Conservation (phyloP, 73 alveolate species). For the Blepharisma japonicum region DNA sequence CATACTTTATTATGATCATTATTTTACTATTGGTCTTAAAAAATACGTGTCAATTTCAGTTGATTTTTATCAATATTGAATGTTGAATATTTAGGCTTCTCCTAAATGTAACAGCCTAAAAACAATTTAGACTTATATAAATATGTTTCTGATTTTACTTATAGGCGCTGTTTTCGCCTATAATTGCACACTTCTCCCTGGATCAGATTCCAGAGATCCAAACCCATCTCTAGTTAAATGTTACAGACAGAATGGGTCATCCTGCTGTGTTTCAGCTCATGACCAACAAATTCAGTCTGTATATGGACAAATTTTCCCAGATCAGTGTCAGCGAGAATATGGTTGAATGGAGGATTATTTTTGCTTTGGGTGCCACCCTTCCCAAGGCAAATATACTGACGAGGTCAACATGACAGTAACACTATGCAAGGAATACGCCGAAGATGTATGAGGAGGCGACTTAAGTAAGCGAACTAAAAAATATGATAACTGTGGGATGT, state of each 20-base stretch:
- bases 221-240: conserved; percentile 63
- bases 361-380: conserved; percentile 65
- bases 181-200: conserved; percentile 20
- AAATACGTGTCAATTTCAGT: too few species aligned
- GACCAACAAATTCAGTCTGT: conserved; percentile 36
- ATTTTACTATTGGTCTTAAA: too few species aligned
- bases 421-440: conserved; percentile 49
- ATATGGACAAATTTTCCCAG: conserved; percentile 38
- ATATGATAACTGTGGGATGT: conserved; percentile 64
- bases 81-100: too few species aligned
- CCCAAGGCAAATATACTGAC: conserved; percentile 36
- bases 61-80: too few species aligned
- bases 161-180: too few species aligned
- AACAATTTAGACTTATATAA: too few species aligned
- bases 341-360: conserved; percentile 55
- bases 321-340: conserved; percentile 55
- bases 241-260: conserved; percentile 46
- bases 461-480: conserved; percentile 41
- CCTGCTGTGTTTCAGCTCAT: conserved; percentile 73
- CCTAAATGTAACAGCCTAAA: too few species aligned
- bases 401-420: conserved; percentile 31
- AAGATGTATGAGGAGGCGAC: conserved; percentile 64
- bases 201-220: conserved; percentile 10
- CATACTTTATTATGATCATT: too few species aligned
- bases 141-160: too few species aligned